Evolutionary conservation across 768 basidiomycete genomes (phyloP), one percentile per base, ranked within the genome.

Genomic region (Amanita pallidorosea): DNA sequence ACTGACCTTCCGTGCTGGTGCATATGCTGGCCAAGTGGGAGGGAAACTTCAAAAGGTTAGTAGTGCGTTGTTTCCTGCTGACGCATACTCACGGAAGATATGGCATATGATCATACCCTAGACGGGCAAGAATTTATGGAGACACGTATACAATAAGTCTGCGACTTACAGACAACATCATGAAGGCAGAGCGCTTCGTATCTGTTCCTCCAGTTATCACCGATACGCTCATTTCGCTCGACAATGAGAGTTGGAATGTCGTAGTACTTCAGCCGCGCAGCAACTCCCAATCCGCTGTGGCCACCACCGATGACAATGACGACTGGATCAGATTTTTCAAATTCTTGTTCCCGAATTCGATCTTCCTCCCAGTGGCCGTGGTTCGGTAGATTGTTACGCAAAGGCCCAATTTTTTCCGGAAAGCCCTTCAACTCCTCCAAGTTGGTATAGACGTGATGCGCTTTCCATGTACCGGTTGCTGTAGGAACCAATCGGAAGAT

Each of bases 231-330:
- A 47, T 80, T 75, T 55, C 67, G 69, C 56, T 88, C 85, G 25
- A 86, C 65, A 12, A 85, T 62, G 8, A 88, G 62, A 2, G 71
- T 64, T 3, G 67, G 55, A 11, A 87, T 65, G 11, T 72, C 77
- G 44, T 85, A 65, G 40, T 66, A 67, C 55, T 78, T 78, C 48
- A 87, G 65, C 17, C 83, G 69, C 3, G 83, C 80, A 1, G 81
- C 81, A 5, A 80, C n/a, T n/a, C 71, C 74, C 6, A 88, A 64
- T 0, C 83, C 84, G 52, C 71, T 74, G 52, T 84, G 84, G 0
- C 81, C 81, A 0, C 67, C 80, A 7, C 81, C 79, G 20, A 82
- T 62, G 48, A 83, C 65, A 27, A 82, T 56, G 2, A 79, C 80
- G 1, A 68, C 68, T 0, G 83, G 81, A 42, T 76, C 71, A 1